Evolutionary conservation across 176 grass and related monocot genomes (phyloP).

Genomic region (Puya raimondii): DNA sequence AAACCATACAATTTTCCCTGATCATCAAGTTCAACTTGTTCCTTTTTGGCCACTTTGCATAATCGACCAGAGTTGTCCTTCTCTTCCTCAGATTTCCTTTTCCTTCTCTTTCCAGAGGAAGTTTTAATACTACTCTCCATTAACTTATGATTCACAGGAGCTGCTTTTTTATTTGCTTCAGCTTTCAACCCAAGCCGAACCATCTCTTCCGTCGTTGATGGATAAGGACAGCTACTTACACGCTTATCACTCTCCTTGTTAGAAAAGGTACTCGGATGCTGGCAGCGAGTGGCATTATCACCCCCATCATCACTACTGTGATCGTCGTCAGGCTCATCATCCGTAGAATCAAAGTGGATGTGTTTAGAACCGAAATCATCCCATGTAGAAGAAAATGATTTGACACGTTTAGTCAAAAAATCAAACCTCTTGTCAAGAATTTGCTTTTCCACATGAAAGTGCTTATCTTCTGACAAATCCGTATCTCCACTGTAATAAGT

Average conservation of each 20-base stretch:
- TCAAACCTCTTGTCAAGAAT: conserved; percentile 48
- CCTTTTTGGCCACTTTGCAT: conserved; percentile 35
- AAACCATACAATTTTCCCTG: conserved; percentile 21
- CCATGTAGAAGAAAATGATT: conserved; percentile 25
- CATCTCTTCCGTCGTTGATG: conserved; percentile 83
- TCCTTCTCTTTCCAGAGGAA: conserved; percentile 42
- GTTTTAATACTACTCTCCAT: conserved; percentile 15
- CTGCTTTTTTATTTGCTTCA: conserved; percentile 37
- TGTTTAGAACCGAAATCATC: conserved; percentile 45
- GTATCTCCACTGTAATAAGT: conserved; percentile 28
- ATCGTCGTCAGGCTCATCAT: conserved; percentile 41
- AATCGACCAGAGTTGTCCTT: conserved; percentile 24
- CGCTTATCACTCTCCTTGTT: conserved; percentile 32
- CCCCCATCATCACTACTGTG: conserved; percentile 24
- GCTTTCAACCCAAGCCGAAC: conserved; percentile 61
- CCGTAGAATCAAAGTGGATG: conserved; percentile 64
- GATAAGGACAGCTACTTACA: conserved; percentile 75
- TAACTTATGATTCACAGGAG: conserved; percentile 27
- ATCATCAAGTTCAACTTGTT: conserved; percentile 22
- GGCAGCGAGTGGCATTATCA: conserved; percentile 18
- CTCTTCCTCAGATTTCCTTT: conserved; percentile 52
- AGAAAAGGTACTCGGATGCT: conserved; percentile 30
- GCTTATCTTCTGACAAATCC: conserved; percentile 32
- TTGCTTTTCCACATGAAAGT: conserved; percentile 39
- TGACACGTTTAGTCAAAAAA: conserved; percentile 46